Conservation (phyloP, 164 flowering plant species). For the Umbellularia californica region DNA sequence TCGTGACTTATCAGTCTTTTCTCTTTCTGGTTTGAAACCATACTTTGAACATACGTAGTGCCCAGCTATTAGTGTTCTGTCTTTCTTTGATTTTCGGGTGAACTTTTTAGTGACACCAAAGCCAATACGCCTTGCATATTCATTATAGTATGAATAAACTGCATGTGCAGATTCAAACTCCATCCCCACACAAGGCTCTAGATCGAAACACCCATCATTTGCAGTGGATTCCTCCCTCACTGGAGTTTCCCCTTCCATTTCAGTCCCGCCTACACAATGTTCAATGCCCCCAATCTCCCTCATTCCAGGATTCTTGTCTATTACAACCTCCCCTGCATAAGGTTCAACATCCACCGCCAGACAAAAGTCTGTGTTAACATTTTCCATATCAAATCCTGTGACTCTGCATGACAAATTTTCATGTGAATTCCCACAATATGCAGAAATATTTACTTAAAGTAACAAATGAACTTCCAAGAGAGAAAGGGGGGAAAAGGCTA, state of each 20-base stretch:
- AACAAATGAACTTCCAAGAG: neutral
- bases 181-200: slow-evolving; percentile 48
- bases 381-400: neutral
- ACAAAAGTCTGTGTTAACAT: slow-evolving; percentile 1
- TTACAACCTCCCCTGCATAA: slow-evolving; percentile 4
- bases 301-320: slow-evolving; percentile 2
- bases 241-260: neutral
- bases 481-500: no score
- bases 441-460: neutral
- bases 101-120: slow-evolving; percentile 38
- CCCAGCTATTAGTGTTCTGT: slow-evolving; percentile 9
- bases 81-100: slow-evolving; percentile 28
- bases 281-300: neutral
- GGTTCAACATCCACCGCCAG: slow-evolving; percentile 11
- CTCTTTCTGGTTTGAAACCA: slow-evolving; percentile 5
- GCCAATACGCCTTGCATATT: slow-evolving; percentile 48
- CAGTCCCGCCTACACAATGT: neutral
- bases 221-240: neutral
- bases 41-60: slow-evolving; percentile 13
- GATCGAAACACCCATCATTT: slow-evolving; percentile 14
- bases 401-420: neutral
- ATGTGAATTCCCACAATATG: neutral
- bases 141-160: slow-evolving; percentile 37
- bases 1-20: slow-evolving; percentile 5
- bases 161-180: slow-evolving; percentile 51